These are phyloP conservation scores for Penicillium sp. DNA, from an alignment of 2,329 filamentous ascomycete species.

Conservation along the genomic window DNA sequence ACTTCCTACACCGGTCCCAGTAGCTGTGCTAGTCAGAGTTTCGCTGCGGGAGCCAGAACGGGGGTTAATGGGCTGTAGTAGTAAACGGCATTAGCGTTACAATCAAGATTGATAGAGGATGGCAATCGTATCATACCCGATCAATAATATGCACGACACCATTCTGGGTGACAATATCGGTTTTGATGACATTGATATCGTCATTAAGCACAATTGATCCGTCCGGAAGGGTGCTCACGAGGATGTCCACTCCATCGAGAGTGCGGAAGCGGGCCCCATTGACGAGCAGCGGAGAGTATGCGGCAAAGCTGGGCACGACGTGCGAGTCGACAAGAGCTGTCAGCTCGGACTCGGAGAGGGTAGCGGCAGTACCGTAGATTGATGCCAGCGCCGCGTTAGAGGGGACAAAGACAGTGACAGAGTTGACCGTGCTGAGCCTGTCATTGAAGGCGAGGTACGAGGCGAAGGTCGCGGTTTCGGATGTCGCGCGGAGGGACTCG, in stretches of 20 bases:
- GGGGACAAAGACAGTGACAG: not conserved
- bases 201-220: not conserved
- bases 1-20: not conserved
- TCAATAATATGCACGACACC: conserved; percentile 1
- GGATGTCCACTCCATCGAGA: not conserved
- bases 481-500: not conserved
- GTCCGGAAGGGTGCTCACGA: not conserved
- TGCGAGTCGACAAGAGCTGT: not conserved
- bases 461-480: not conserved
- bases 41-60: not conserved
- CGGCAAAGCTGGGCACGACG: not conserved
- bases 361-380: not conserved
- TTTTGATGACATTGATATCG: not conserved
- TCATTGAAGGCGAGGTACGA: not conserved
- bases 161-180: not conserved
- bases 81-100: not conserved
- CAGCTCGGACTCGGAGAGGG: not conserved
- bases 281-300: not conserved
- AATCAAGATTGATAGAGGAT: too few relatives aligned
- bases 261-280: not conserved
- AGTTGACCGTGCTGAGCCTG: not conserved
- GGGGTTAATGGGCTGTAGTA: not conserved
- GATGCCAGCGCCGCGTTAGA: not conserved
- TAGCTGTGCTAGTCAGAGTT: not conserved
- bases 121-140: not conserved